These are phyloP conservation scores for Pythium phragmitis DNA, from an alignment of 352 stramenopile genomes.

Conservation along the genomic window DNA sequence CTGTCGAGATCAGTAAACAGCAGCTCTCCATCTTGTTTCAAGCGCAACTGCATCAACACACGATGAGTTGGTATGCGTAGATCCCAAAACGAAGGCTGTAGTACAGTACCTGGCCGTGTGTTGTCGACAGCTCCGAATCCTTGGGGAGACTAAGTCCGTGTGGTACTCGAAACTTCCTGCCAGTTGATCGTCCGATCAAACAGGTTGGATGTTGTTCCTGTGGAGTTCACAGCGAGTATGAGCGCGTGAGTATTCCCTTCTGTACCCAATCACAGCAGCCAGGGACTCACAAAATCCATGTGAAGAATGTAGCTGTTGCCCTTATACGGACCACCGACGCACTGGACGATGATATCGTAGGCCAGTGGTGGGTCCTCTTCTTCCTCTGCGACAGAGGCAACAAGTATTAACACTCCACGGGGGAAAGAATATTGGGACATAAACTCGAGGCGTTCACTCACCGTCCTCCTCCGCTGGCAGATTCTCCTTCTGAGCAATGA, in stretches of 20 bases:
- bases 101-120: conserved; percentile 53
- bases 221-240: neutral
- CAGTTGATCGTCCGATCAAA: conserved; percentile 75
- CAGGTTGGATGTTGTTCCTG: conserved; percentile 44
- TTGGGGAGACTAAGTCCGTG: conserved; percentile 76
- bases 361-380: conserved; percentile 23
- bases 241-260: neutral
- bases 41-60: conserved; percentile 41
- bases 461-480: conserved; percentile 30
- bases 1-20: conserved; percentile 79
- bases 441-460: neutral
- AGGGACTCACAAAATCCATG: conserved; percentile 45
- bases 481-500: conserved; percentile 67
- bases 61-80: neutral
- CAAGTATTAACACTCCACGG: neutral
- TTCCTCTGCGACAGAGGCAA: neutral
- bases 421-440: neutral
- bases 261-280: neutral
- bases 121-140: conserved; percentile 82
- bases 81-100: neutral
- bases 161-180: conserved; percentile 73
- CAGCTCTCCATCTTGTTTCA: conserved; percentile 58
- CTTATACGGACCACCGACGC: conserved; percentile 55
- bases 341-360: conserved; percentile 55
- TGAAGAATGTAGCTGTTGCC: conserved; percentile 58